Evolutionary conservation across 257 asterid species (phyloP), one percentile per base, ranked within the genome.

Genomic region (Solanum appendiculatum): DNA sequence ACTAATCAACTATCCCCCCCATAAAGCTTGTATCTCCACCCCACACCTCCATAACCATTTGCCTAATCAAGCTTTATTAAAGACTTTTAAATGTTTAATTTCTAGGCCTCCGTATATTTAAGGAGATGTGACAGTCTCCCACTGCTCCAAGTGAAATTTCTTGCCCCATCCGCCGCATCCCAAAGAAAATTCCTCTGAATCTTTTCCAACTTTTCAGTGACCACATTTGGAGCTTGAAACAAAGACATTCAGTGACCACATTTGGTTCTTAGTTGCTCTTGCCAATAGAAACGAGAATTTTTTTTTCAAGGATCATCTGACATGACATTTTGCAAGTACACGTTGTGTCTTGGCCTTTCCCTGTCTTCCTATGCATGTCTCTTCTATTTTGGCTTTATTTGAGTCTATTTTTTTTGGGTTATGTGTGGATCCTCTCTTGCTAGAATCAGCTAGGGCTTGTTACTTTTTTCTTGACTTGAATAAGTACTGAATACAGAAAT

Each of bases 401-500:
- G 60, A 25, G 63, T 78, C 12, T 25, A 25, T 42, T n/a, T 4
- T 3, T 44, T 77, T 42, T 14, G 20, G 84, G 84, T 14, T 44
- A 13, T 42, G 84, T 25, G 23, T 42, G 54, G 39, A 16, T 78
- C 36, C 63, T 78, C 63, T 44, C 63, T 42, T 78, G 25, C 23
- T 78, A 78, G 84, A 78, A 25, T 78, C 39, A 44, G 29, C 39
- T 78, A 78, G 63, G 63, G 44, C 63, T 78, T 16, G 70, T 11
- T 78, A 66, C 64, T 23, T 40, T 44, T 69, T 34, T 74, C 37
- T 69, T 44, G 86, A 86, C 80, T 92, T 92, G 88, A 90, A 92
- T 89, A 85, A 70, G 89, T 89, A 54, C 89, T 88, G 83, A 70
- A 87, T 88, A 89, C 98, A 97, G 99, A 97, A 93, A 94, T 93